A percentile compares a stretch with the other conserved stretches of the same genome.
Evolutionary conservation across 129 eudicot species (phyloP).

Genomic region (Flaveria linearis): DNA sequence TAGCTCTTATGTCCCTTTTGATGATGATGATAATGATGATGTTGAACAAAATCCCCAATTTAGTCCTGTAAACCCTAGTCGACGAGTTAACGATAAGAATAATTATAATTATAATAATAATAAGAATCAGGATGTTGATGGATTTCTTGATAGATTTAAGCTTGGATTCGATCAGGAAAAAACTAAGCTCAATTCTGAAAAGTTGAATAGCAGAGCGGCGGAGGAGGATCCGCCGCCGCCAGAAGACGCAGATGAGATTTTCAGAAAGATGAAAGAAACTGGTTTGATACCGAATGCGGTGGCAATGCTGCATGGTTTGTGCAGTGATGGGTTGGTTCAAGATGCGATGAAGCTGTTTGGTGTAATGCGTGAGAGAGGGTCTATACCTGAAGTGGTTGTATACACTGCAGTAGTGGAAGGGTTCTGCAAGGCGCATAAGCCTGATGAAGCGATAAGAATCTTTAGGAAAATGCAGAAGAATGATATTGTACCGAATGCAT

Average conservation of each 20-base stretch:
- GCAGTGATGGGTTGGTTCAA: constrained; percentile 85
- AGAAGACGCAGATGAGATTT: constrained; percentile 76
- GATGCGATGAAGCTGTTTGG: constrained; percentile 94
- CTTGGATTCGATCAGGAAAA: constrained; percentile 50
- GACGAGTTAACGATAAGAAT: not conserved
- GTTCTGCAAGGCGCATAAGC: constrained; percentile 68
- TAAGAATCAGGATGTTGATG: constrained; percentile 28
- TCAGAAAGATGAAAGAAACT: constrained; percentile 86
- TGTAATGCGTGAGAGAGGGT: constrained; percentile 84
- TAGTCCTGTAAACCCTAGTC: not conserved
- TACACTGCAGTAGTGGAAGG: constrained; percentile 94
- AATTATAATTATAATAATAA: too few species aligned
- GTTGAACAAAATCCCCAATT: constrained; percentile 30
- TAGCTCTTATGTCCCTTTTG: constrained; percentile 20
- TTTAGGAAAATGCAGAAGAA: constrained; percentile 79
- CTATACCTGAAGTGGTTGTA: constrained; percentile 85
- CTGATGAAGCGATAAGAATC: constrained; percentile 83
- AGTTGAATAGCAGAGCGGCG: not conserved
- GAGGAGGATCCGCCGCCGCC: constrained; percentile 37
- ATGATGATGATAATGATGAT: constrained; percentile 29
- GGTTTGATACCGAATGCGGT: constrained; percentile 95
- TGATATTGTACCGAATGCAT: constrained; percentile 72
- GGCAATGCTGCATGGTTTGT: constrained; percentile 88
- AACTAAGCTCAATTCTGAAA: not conserved
- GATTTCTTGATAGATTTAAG: constrained; percentile 61